Evolutionary conservation across 495 filamentous ascomycete species (phyloP).

Genomic region (Glonium stellatum): DNA sequence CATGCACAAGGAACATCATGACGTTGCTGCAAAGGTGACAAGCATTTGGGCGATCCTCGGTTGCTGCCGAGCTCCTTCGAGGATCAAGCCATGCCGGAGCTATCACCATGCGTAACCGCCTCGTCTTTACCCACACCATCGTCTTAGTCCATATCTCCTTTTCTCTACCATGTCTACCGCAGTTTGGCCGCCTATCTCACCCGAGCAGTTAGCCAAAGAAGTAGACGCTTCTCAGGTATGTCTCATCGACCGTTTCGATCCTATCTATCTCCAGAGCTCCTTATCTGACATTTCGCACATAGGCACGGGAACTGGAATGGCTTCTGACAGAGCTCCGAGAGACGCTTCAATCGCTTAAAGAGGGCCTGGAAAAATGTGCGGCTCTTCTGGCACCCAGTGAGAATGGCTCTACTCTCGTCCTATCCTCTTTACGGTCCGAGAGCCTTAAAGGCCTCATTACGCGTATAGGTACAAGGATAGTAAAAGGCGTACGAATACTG

Average conservation of each 20-base stretch:
- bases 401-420: constrained; percentile 74
- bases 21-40: neutral
- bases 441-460: constrained; percentile 87
- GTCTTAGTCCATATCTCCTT: neutral
- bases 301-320: constrained; percentile 81
- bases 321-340: constrained; percentile 71
- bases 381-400: constrained; percentile 74
- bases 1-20: neutral
- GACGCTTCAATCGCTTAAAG: constrained; percentile 67
- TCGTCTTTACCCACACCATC: neutral
- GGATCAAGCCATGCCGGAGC: neutral
- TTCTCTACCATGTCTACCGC: constrained; percentile 23
- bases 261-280: neutral
- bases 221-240: constrained; percentile 20
- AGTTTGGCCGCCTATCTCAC: constrained; percentile 27
- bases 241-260: neutral
- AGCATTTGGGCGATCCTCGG: neutral
- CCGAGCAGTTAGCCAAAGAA: constrained; percentile 12
- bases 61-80: neutral
- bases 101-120: neutral
- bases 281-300: neutral
- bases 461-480: constrained; percentile 42
- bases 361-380: constrained; percentile 82
- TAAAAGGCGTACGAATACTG: constrained; percentile 34
- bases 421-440: constrained; percentile 83